Evolutionary conservation across 192 early-diverging fungal genomes (phyloP).

Genomic region (Coemansia sp.): DNA sequence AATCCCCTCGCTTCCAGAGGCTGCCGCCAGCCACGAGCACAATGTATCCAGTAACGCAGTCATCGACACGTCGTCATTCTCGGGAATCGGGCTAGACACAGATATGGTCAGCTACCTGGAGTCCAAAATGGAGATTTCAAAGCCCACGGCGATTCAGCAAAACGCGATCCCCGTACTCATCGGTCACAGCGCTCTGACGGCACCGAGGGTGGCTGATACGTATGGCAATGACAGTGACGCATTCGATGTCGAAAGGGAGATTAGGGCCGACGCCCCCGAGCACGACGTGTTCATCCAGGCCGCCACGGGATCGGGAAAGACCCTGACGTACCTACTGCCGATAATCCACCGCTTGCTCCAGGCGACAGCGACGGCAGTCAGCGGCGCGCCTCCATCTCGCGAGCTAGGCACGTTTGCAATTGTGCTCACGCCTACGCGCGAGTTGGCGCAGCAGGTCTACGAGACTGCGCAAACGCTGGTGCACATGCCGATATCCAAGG

Average conservation of each 20-base stretch:
- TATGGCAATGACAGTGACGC: conserved; percentile 23
- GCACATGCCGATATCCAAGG: conserved; percentile 56
- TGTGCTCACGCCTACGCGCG: conserved; percentile 94
- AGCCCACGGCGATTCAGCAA: conserved; percentile 89
- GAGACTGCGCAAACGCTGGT: conserved; percentile 76
- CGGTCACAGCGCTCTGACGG: conserved; percentile 35
- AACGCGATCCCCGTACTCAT: conserved; percentile 80
- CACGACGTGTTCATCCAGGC: conserved; percentile 91
- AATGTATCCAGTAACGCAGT: conserved; percentile 52
- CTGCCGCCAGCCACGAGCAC: conserved; percentile 27
- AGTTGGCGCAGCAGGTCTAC: conserved; percentile 94
- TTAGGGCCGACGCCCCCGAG: conserved; percentile 38
- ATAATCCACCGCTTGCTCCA: conserved; percentile 86
- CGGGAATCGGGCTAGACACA: conserved; percentile 75
- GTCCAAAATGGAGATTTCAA: conserved; percentile 72
- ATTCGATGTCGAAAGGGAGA: conserved; percentile 52
- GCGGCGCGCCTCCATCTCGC: conserved; percentile 62
- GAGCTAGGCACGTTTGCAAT: conserved; percentile 88
- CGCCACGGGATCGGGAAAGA: conserved; percentile 98
- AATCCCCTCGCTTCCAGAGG: conserved; percentile 38
- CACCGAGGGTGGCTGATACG: not conserved
- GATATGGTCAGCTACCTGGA: conserved; percentile 72
- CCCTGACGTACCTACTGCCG: conserved; percentile 91
- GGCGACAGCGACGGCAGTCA: conserved; percentile 56
- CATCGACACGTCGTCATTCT: conserved; percentile 64